Base-by-base conservation (phyloP, 495 filamentous ascomycete species). In the Penicillium maclennaniae region DNA sequence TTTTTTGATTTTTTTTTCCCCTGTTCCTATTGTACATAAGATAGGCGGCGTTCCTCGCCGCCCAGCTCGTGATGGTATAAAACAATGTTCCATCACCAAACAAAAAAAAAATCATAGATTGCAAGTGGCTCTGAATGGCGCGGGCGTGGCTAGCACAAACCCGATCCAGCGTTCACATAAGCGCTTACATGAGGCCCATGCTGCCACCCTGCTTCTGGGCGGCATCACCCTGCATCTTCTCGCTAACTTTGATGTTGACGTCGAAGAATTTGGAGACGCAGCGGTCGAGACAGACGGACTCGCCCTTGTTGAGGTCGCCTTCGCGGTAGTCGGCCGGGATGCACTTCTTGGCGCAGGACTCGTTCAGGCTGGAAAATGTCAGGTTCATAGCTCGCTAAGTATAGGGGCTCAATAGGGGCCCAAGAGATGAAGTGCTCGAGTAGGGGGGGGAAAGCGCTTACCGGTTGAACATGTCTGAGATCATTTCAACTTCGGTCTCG, bases 261-360 rank as follows among this genome's bases (percentile, higher is more conserved):
- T 98, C 93, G 75, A 98, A 96, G 81, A 97, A 97, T 78, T 98
- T 98, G 66, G 87, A 79, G 36, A 92, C 85, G 74, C 93, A 98
- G 56, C 93, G 88, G 76, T 98, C 93, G 56, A 98, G 83, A 76
- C 93, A 98, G 58, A 97, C 93, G 49, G 87, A 87, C 75, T 98
- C 93, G 78, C 93, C 93, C 78, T 98, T 98, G 81, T 95, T 93
- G 55, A 98, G 83, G 52, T 97, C 95, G 65, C 80, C 80, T 78
- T 98, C 93, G 63, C 89, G 89, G 82, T 97, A 98, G 55, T 90
- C 84, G 59, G 72, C 77, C 52, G 91, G 91, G 49, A 98, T 82
- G 71, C 93, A 98, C 74, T 98, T 98, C 69, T 85, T 82, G 53
- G 85, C 83, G 80, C 93, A 98, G 50, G 90, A 90, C 70, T 89